Conservation (phyloP, 176 grass and related monocot species). For the Triticum monococcum region DNA sequence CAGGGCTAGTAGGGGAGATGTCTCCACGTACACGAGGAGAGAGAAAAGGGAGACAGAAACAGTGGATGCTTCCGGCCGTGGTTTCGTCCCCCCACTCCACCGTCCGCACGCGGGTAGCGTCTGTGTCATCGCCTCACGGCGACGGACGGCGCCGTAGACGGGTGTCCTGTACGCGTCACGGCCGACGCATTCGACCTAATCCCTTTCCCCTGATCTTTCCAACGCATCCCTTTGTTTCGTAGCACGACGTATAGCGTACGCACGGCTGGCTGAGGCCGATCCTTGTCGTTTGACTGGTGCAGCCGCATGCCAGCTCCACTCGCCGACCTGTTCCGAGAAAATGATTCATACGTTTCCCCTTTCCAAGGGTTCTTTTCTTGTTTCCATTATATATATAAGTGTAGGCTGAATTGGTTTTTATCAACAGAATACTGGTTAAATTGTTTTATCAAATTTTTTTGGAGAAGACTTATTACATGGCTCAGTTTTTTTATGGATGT, state of each 20-base stretch:
- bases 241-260: background rate
- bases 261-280: background rate
- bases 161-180: slow-evolving; percentile 16
- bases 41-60: background rate
- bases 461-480: too few relatives aligned
- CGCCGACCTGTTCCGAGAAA: background rate
- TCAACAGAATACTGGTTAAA: too few relatives aligned
- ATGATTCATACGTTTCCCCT: background rate
- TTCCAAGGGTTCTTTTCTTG: background rate
- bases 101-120: background rate
- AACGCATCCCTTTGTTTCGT: background rate
- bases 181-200: slow-evolving; percentile 23
- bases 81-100: background rate
- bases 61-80: slow-evolving; percentile 1
- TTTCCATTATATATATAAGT: too few relatives aligned
- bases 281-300: background rate
- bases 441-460: too few relatives aligned
- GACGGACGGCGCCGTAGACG: background rate
- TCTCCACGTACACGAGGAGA: background rate
- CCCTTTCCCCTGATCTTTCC: background rate
- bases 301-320: background rate
- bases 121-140: background rate
- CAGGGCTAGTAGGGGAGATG: background rate
- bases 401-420: too few relatives aligned
- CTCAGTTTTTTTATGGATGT: too few relatives aligned